Evolutionary conservation across 805 yeast genomes (phyloP).

Genomic region (Myxozyma neotropica): DNA sequence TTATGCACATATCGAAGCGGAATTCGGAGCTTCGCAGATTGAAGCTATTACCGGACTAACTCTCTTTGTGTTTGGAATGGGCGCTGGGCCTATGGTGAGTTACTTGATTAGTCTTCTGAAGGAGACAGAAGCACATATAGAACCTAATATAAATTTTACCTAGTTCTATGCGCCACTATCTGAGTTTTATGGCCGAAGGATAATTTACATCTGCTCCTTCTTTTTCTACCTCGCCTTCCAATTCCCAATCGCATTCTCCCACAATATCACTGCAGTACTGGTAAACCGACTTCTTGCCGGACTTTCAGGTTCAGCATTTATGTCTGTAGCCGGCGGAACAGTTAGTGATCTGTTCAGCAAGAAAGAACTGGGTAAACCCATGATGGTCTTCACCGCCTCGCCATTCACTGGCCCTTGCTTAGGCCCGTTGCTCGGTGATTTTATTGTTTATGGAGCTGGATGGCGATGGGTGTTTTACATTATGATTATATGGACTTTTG

Average conservation of each 20-base stretch:
- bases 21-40: conserved; percentile 49
- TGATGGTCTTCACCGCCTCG: conserved; percentile 35
- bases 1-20: conserved; percentile 44
- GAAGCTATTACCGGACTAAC: conserved; percentile 56
- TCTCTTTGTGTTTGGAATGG: conserved; percentile 61
- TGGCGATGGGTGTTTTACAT: conserved; percentile 80
- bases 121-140: no score
- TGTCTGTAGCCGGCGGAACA: conserved; percentile 85
- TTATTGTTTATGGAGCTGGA: conserved; percentile 56
- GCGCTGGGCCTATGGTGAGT: conserved; percentile 55
- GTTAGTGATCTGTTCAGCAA: conserved; percentile 75
- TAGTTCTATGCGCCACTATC: conserved; percentile 66
- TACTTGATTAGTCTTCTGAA: no score
- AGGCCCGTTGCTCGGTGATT: conserved; percentile 63
- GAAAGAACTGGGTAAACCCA: conserved; percentile 40
- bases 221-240: conserved; percentile 52
- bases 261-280: conserved; percentile 46
- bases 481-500: conserved; percentile 38
- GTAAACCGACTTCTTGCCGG: conserved; percentile 77
- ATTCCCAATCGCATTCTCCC: conserved; percentile 52
- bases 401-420: conserved; percentile 63
- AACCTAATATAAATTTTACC: no score
- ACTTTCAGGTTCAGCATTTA: conserved; percentile 74
- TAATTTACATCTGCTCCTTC: conserved; percentile 59
- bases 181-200: conserved; percentile 68